Base-by-base conservation (phyloP, 2,329 filamentous ascomycete genomes). In the Tolypocladium endophyticum region DNA sequence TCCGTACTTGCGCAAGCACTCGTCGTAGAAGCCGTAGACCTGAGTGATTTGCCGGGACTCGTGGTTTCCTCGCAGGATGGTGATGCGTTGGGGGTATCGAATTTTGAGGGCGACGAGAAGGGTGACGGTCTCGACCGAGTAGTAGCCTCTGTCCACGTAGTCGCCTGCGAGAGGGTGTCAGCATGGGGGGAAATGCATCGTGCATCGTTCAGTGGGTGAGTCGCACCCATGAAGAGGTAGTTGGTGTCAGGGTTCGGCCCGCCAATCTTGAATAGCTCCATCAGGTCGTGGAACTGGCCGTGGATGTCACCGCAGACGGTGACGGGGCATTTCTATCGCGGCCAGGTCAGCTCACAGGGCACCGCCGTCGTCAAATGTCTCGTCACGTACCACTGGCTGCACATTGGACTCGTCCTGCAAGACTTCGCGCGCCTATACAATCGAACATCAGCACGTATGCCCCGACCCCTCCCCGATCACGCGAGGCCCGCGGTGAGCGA, bases 211-310 rank as follows among this genome's bases (percentile, higher is more conserved):
- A 39, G 16, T 18, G 36, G 35, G 53, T 55, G 58, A 54, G 65
- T 61, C 86, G 72, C 78, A 94, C 91, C 92, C 92, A 99, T 97
- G 80, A 97, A 97, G 66, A 97, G 87, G 77, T 97, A 97, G 81
- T 97, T 97, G 72, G 94, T 97, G 76, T 99, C 94, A 66, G 94
- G 94, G 73, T 96, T 97, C 62, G 92, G 92, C 59, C 94, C 94
- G 68, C 94, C 94, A 75, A 99, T 97, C 80, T 96, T 95, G 84
- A 99, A 99, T 58, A 99, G 86, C 79, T 99, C 94, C 92, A 99
- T 97, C 75, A 99, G 79, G 73, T 99, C 94, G 76, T 97, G 93
- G 75, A 97, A 97, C 77, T 99, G 94, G 66, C 94, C 94, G 77
- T 99, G 94, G 73, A 99, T 99, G 77, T 99, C 94, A 74, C 94